phyloP scores from a whole-genome alignment of 2,329 filamentous ascomycete genomes.

The Penicillium psychrosexuale region DNA sequence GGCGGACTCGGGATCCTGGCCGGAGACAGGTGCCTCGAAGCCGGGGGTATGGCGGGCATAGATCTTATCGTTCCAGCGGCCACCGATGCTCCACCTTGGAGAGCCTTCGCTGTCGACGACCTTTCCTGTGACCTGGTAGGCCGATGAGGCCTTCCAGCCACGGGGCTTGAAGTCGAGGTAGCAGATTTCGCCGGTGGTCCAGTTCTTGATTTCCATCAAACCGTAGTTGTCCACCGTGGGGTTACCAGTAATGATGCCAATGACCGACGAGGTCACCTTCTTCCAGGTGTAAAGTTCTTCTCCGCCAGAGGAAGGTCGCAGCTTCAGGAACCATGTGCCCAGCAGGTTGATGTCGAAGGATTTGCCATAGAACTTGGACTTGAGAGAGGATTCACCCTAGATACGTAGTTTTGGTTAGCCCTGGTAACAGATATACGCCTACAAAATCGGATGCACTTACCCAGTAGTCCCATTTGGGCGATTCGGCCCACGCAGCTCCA shows the following conservation, averaged over 20 bases:
- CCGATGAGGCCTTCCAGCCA: constrained; percentile 91
- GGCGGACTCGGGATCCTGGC: constrained; percentile 56
- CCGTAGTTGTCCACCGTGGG: constrained; percentile 98
- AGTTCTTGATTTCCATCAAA: constrained; percentile 95
- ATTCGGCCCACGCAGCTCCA: constrained; percentile 89
- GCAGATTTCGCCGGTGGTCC: constrained; percentile 90
- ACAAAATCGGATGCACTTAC: constrained; percentile 36
- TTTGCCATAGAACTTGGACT: constrained; percentile 95
- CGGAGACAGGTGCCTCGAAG: constrained; percentile 63
- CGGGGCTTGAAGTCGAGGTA: constrained; percentile 88
- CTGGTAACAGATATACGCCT: not conserved
- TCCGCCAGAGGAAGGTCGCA: constrained; percentile 71
- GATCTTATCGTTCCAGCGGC: constrained; percentile 95
- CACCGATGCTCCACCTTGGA: constrained; percentile 84
- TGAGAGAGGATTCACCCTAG: constrained; percentile 88
- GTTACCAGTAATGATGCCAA: constrained; percentile 95
- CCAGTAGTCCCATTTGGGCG: constrained; percentile 91
- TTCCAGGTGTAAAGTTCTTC: constrained; percentile 97
- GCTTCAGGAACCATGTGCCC: constrained; percentile 91
- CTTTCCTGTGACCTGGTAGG: constrained; percentile 84
- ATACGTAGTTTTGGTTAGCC: constrained; percentile 19
- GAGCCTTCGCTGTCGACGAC: constrained; percentile 75
- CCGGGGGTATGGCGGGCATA: constrained; percentile 91
- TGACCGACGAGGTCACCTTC: constrained; percentile 95
- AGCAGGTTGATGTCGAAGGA: constrained; percentile 96